phyloP scores from a whole-genome alignment of 257 asterid species.

The Asclepias syriaca region DNA sequence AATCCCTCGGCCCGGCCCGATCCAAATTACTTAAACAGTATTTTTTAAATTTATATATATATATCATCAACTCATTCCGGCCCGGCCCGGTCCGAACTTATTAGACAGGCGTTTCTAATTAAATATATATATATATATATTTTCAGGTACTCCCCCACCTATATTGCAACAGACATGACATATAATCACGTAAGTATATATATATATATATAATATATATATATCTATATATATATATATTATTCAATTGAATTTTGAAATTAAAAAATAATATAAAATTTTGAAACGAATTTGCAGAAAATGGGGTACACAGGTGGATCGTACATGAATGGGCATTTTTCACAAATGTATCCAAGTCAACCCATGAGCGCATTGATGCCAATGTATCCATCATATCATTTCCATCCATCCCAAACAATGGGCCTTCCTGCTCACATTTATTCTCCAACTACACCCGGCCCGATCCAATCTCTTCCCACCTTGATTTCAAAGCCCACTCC shows the following conservation, averaged over 20 bases:
- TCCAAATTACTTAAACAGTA: neutral
- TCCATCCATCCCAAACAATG: constrained; percentile 67
- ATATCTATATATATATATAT: too few relatives aligned
- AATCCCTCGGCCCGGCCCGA: neutral
- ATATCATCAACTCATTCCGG: constrained; percentile 25
- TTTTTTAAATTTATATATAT: too few relatives aligned
- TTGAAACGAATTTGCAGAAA: constrained; percentile 28
- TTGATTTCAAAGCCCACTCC: constrained; percentile 73
- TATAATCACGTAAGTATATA: constrained; percentile 62
- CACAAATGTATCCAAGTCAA: constrained; percentile 66
- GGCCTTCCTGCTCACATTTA: constrained; percentile 86
- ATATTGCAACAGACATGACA: constrained; percentile 62
- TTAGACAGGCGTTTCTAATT: too few relatives aligned
- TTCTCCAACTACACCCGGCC: constrained; percentile 51
- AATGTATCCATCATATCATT: constrained; percentile 62
- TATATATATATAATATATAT: too few relatives aligned
- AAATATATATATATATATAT: too few relatives aligned
- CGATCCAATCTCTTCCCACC: constrained; percentile 45
- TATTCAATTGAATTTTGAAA: neutral
- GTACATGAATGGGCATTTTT: constrained; percentile 75
- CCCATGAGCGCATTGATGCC: constrained; percentile 72
- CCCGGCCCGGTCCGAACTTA: too few relatives aligned
- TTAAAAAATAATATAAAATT: too few relatives aligned
- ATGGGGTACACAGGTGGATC: constrained; percentile 66
- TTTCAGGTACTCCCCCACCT: constrained; percentile 61